phyloP scores from a whole-genome alignment of 1,284 basidiomycete genomes.

The Sporisorium scitamineum region DNA sequence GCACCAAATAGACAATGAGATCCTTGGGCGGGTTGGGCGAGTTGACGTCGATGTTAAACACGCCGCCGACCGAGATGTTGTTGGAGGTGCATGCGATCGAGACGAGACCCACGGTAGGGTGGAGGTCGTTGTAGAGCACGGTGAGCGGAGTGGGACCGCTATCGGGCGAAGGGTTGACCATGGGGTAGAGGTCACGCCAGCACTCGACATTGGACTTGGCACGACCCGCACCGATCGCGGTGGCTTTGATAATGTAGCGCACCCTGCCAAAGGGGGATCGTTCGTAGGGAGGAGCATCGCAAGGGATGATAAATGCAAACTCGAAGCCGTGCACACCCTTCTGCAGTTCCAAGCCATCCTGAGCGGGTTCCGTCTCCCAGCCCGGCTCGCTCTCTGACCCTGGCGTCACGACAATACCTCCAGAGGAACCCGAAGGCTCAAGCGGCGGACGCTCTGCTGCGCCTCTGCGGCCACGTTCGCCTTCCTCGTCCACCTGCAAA shows the following conservation, averaged over 20 bases:
- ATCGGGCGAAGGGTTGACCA: constrained; percentile 67
- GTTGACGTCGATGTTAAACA: constrained; percentile 69
- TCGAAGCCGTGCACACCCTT: constrained; percentile 69
- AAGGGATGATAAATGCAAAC: constrained; percentile 67
- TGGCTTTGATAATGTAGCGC: constrained; percentile 67
- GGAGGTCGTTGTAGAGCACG: constrained; percentile 68
- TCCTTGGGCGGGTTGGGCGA: constrained; percentile 64
- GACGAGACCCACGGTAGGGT: constrained; percentile 66
- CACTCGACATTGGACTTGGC: constrained; percentile 65
- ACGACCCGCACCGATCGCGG: constrained; percentile 64
- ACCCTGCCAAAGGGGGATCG: constrained; percentile 65
- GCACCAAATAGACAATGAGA: constrained; percentile 66
- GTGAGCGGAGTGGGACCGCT: constrained; percentile 65
- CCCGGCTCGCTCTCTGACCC: constrained; percentile 40
- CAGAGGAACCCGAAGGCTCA: constrained; percentile 20
- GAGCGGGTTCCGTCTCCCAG: constrained; percentile 36
- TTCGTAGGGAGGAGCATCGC: constrained; percentile 66
- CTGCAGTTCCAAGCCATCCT: constrained; percentile 61
- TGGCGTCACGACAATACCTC: constrained; percentile 28
- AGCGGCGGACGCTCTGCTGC: constrained; percentile 19
- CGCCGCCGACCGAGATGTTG: constrained; percentile 68
- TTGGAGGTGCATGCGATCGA: constrained; percentile 67
- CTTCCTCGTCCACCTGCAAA: constrained; percentile 45
- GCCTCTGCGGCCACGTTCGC: constrained; percentile 36
- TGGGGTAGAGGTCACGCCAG: constrained; percentile 67